Evolutionary conservation across 176 grass and related monocot genomes (phyloP), one percentile per base, ranked within the genome.

Genomic region (Tillandsia leiboldiana): DNA sequence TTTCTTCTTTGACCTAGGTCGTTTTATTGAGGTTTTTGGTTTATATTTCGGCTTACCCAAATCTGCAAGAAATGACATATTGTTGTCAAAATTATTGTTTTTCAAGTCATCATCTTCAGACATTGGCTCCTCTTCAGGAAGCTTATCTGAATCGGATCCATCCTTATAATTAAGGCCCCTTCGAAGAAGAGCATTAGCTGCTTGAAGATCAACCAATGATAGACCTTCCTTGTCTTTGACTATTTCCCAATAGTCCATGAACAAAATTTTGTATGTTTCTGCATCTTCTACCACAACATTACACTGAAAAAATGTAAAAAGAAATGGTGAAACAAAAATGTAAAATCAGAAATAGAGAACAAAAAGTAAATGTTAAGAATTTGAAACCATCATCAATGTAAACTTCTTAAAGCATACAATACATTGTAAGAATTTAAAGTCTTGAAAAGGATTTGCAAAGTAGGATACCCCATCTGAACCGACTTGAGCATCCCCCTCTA

Each of bases 211-310:
- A 69, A 75, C 8, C n/a, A 87, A 62, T 64, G 81, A 66, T 18
- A 97, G 61, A 52, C 52, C 27, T 80, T 97, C 89, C 48, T 72
- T 82, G 9, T 83, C 84, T 82, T 92, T 92, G 63, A 85, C 59
- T 52, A 79, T 9, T 59, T 89, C 73, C 89, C 93, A 97, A 77
- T 92, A 97, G 51, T 90, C 86, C 78, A 73, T 90, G 74, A 97
- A 97, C 73, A 92, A 84, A 78, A 85, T 29, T 80, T 65, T 10
- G 49, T 75, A 63, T 1, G 64, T 27, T 61, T 81, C 77, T 9
- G 65, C 65, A 74, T 85, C 79, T 63, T 22, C 51, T 1, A 80
- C 76, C 74, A 74, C 76, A 53, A 64, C 66, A 57, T 47, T 85
- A 69, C 22, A 73, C 93, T 92, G 81, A 20, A 27, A 27, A 0